phyloP scores from a whole-genome alignment of 352 stramenopile species.

The Phytophthora pistaciae region DNA sequence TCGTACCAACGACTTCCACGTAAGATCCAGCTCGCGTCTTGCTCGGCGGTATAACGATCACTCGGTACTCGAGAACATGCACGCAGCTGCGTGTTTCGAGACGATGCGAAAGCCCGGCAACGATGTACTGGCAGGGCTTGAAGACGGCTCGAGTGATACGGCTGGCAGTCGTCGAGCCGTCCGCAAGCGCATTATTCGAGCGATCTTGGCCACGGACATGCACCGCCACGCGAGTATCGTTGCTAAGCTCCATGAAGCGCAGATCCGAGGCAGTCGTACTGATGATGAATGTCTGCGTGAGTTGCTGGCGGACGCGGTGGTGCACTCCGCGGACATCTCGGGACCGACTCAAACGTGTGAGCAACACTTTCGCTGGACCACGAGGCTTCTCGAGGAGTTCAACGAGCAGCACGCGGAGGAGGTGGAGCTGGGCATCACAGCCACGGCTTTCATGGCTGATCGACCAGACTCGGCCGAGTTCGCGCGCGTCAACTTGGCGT shows the following conservation, averaged over 20 bases:
- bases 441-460: constrained; percentile 85
- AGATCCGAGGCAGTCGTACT: constrained; percentile 57
- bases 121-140: constrained; percentile 67
- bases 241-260: constrained; percentile 72
- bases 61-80: constrained; percentile 92
- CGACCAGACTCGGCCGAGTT: constrained; percentile 67
- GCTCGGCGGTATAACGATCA: constrained; percentile 91
- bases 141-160: constrained; percentile 35
- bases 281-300: constrained; percentile 70
- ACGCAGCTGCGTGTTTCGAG: constrained; percentile 82
- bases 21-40: constrained; percentile 74
- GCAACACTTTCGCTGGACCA: constrained; percentile 75
- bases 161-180: constrained; percentile 37
- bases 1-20: constrained; percentile 91
- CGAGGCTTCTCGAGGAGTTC: constrained; percentile 79
- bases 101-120: constrained; percentile 75
- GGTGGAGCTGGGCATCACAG: constrained; percentile 61
- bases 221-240: constrained; percentile 78
- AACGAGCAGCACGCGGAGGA: constrained; percentile 86
- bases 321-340: constrained; percentile 85
- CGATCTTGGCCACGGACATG: constrained; percentile 90
- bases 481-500: constrained; percentile 80
- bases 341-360: constrained; percentile 65
- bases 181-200: constrained; percentile 78
- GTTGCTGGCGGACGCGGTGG: constrained; percentile 76